These are phyloP conservation scores for Chamaenerion angustifolium DNA, from an alignment of 345 rosid genomes.

Conservation along the genomic window DNA sequence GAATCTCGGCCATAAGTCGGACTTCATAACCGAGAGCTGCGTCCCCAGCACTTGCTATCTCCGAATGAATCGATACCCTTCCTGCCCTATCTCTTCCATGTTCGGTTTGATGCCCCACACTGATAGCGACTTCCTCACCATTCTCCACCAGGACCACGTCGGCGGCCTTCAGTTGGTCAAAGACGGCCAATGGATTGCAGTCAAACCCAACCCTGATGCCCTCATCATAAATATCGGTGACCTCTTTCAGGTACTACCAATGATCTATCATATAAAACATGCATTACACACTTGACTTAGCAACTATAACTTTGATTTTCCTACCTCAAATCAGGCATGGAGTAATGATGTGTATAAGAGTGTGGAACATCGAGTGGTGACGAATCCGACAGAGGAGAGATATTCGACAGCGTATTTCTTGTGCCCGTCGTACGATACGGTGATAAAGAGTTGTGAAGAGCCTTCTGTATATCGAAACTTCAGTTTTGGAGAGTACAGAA, in stretches of 20 bases:
- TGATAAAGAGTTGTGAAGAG: constrained; percentile 36
- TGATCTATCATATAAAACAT: too few species aligned
- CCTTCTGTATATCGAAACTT: constrained; percentile 45
- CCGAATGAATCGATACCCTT: constrained; percentile 79
- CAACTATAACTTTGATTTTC: too few species aligned
- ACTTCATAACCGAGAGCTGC: constrained; percentile 52
- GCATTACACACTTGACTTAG: too few species aligned
- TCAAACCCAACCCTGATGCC: constrained; percentile 72
- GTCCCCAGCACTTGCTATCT: constrained; percentile 61
- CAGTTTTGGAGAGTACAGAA: constrained; percentile 59
- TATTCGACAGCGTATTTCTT: constrained; percentile 85
- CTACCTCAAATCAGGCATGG: too few species aligned
- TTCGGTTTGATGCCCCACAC: constrained; percentile 89
- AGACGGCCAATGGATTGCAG: constrained; percentile 70
- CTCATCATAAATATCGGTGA: constrained; percentile 88
- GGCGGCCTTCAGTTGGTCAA: constrained; percentile 83
- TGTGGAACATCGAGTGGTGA: constrained; percentile 64
- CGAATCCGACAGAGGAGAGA: constrained; percentile 58
- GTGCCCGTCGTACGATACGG: constrained; percentile 66
- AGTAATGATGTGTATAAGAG: constrained; percentile 84
- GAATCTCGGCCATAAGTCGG: constrained; percentile 35
- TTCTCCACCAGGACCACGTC: constrained; percentile 72
- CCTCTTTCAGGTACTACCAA: too few species aligned
- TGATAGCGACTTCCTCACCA: constrained; percentile 90
- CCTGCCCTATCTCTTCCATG: constrained; percentile 47